Percentiles rank a stretch among this genome's conserved stretches.
Conservation (phyloP, 768 basidiomycete species). For the Lentinula lateritia region DNA sequence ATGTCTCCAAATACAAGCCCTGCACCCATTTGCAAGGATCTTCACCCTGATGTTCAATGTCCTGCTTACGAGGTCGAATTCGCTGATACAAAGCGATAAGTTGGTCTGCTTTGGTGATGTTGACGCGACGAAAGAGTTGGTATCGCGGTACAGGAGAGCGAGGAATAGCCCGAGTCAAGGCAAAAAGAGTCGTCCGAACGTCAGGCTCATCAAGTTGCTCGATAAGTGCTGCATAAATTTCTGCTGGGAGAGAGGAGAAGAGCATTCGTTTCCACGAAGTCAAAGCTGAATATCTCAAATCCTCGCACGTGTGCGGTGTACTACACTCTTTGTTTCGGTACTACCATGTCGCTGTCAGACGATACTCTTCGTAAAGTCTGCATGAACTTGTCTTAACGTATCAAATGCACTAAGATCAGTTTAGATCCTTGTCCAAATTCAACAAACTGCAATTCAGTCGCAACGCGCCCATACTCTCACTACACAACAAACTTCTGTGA, state of each 20-base stretch:
- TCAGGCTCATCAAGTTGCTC: not conserved
- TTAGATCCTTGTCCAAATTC: conserved; percentile 90
- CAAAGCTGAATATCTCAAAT: not conserved
- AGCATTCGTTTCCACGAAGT: not conserved
- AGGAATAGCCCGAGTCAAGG: conserved; percentile 63
- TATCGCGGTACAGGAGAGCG: conserved; percentile 47
- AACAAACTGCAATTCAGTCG: conserved; percentile 83
- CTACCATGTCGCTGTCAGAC: conserved; percentile 55
- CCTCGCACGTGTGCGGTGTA: not conserved
- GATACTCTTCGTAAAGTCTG: conserved; percentile 77
- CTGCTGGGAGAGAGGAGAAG: not conserved
- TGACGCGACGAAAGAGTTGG: conserved; percentile 55
- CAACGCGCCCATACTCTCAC: conserved; percentile 72
- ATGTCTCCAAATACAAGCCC: conserved; percentile 50
- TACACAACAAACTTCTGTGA: conserved; percentile 68
- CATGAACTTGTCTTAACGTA: conserved; percentile 9
- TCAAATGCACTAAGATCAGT: conserved; percentile 6
- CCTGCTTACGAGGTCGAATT: conserved; percentile 29
- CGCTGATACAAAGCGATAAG: conserved; percentile 52
- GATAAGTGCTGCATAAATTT: not conserved
- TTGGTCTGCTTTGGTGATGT: conserved; percentile 44
- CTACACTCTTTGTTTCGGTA: not conserved
- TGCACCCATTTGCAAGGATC: conserved; percentile 35
- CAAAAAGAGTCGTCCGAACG: conserved; percentile 31
- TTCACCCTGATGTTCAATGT: conserved; percentile 2